Percentiles rank a stretch among this genome's conserved stretches.
These are phyloP conservation scores for Pneumocystis jirovecii DNA, from an alignment of 1,139 yeast species.

Conservation along the genomic window DNA sequence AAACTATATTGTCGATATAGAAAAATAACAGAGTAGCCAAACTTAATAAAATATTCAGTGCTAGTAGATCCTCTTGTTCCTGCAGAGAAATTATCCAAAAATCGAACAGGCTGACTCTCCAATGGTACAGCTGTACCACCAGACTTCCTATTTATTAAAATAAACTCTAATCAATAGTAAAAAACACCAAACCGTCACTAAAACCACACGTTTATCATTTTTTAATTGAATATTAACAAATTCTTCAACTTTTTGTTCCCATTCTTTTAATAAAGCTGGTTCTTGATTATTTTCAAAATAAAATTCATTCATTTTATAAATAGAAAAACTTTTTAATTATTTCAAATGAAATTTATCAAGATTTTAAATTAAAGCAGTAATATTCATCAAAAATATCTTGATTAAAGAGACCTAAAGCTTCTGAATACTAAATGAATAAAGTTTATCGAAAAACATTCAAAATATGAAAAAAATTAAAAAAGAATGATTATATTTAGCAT, in stretches of 20 bases:
- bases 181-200: neutral
- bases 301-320: neutral
- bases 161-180: neutral
- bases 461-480: neutral
- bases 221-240: neutral
- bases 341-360: too few species aligned
- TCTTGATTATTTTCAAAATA: neutral
- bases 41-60: constrained; percentile 75
- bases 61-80: constrained; percentile 96
- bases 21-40: constrained; percentile 82
- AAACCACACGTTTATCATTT: neutral
- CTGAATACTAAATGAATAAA: too few species aligned
- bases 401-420: too few species aligned
- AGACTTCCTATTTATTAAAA: neutral
- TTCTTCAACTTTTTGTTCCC: neutral
- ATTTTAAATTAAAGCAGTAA: too few species aligned
- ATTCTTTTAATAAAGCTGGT: neutral
- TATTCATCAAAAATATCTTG: neutral
- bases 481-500: neutral
- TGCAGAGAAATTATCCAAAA: constrained; percentile 91
- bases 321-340: neutral
- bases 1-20: constrained; percentile 83
- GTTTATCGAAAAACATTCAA: neutral
- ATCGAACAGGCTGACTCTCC: constrained; percentile 89
- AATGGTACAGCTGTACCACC: constrained; percentile 99